Base-by-base conservation (phyloP, 139 green algal genomes). In the Ettlia oleoabundans region DNA sequence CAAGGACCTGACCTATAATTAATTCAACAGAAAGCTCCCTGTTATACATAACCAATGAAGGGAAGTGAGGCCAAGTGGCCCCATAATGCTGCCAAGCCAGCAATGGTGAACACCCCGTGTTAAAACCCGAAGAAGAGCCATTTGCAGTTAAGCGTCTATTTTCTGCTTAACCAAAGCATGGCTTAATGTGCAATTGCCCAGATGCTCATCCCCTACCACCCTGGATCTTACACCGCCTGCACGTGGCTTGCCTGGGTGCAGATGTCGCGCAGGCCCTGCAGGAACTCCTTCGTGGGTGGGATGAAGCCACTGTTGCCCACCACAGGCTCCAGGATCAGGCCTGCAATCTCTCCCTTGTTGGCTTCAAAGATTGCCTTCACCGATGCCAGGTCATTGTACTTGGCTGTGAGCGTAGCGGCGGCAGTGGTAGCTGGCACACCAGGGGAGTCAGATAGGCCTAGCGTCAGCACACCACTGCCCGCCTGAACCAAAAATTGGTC, bases 301-400 rank as follows among this genome's bases (percentile, higher is more conserved):
- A 99, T 99, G 94, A 98, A 99, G 85, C 97, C 97, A 41, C 90
- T 94, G 91, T 99, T 99, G 79, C 97, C 97, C 21, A 99, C 97
- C 21, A 99, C 97, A 24, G 97, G 97, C 93, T 99, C 97, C 77
- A 99, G 91, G 82, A 99, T 98, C 9, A 99, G 81, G 47, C 97
- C 97, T 21, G 95, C 94, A 80, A 99, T 97, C 84, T 99, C 92
- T 65, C 91, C 95, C 90, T 98, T 98, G 93, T 99, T 98, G 63
- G 91, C 94, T 37, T 91, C 94, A 82, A 99, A 97, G 35, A 97
- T 71, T 47, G 87, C 84, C 80, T 91, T 87, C 55, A 96, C 93
- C 2, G 64, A 72, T 37, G 93, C 92, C 43, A 96, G 68, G 84
- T 96, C 86, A 81, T 96, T 96, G 93, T 96, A 96, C n/a, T 87